phyloP scores from a whole-genome alignment of 441 rosid genomes.

The Adansonia gregorii region DNA sequence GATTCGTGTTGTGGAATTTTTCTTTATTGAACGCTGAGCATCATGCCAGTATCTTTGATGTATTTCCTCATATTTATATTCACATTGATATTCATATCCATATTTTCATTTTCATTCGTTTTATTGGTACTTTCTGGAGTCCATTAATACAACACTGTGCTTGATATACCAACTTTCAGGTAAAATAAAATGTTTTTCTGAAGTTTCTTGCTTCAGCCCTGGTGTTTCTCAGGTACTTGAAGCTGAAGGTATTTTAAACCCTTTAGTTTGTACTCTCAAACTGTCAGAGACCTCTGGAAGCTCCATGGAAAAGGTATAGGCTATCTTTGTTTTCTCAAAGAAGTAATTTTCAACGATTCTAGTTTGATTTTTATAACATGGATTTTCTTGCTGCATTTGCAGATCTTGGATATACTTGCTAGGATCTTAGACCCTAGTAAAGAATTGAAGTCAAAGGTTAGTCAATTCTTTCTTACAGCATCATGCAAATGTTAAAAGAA shows the following conservation, averaged over 20 bases:
- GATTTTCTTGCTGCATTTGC: constrained; percentile 38
- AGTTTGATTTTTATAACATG: constrained; percentile 26
- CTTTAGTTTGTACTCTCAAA: constrained; percentile 60
- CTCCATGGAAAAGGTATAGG: constrained; percentile 63
- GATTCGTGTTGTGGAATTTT: constrained; percentile 2
- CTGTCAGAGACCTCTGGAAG: constrained; percentile 43
- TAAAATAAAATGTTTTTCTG: constrained; percentile 10
- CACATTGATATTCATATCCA: not conserved
- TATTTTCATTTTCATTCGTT: not conserved
- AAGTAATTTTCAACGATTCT: not conserved
- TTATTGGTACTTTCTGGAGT: not conserved
- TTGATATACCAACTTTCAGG: not conserved
- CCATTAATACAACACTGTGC: not conserved
- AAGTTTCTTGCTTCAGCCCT: constrained; percentile 54
- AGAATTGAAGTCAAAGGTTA: constrained; percentile 77
- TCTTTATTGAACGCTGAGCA: not conserved
- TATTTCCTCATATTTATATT: not conserved
- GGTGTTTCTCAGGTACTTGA: constrained; percentile 63
- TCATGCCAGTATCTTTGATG: not conserved
- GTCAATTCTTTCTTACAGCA: constrained; percentile 32
- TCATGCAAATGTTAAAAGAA: not conserved
- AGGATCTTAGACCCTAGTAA: constrained; percentile 70
- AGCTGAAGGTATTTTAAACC: constrained; percentile 62
- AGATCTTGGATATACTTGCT: constrained; percentile 68
- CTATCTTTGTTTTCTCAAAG: constrained; percentile 22